Evolutionary conservation across 441 rosid species (phyloP).

Genomic region (Jatropha multifida): DNA sequence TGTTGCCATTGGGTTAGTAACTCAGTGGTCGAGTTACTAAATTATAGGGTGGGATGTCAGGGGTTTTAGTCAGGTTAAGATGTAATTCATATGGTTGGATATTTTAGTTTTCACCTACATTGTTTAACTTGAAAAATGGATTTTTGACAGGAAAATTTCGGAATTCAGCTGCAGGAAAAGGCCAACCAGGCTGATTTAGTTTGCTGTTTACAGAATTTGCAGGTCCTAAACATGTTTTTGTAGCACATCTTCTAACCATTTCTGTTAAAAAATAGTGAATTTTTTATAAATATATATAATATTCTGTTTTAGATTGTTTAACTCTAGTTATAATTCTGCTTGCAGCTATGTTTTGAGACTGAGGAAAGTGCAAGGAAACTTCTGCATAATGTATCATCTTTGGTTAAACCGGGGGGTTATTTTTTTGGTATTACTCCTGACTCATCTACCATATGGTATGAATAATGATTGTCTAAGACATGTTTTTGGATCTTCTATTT

Average conservation of each 20-base stretch:
- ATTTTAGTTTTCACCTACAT: background rate
- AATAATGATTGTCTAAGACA: conserved; percentile 22
- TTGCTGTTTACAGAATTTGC: conserved; percentile 92
- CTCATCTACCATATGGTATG: conserved; percentile 98
- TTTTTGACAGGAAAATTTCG: conserved; percentile 61
- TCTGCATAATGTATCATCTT: conserved; percentile 69
- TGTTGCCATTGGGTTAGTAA: no score
- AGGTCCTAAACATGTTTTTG: conserved; percentile 44
- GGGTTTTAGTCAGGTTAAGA: background rate
- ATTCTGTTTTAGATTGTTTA: background rate
- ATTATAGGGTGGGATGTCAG: no score
- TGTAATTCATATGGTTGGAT: background rate
- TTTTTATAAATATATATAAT: background rate
- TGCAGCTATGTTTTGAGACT: conserved; percentile 85
- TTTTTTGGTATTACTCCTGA: conserved; percentile 95
- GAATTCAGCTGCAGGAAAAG: conserved; percentile 55
- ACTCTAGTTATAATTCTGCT: conserved; percentile 12
- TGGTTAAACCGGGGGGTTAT: conserved; percentile 96
- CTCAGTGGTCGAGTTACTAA: no score
- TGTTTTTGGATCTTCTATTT: background rate
- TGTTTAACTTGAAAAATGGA: conserved; percentile 4
- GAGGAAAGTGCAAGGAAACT: conserved; percentile 93
- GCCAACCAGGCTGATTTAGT: conserved; percentile 69
- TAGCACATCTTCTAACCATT: conserved; percentile 8
- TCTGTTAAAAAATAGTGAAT: background rate